A percentile compares a stretch with the other conserved stretches of the same genome.
Evolutionary conservation across 495 filamentous ascomycete species (phyloP).

Genomic region (Haplographium delicatum): DNA sequence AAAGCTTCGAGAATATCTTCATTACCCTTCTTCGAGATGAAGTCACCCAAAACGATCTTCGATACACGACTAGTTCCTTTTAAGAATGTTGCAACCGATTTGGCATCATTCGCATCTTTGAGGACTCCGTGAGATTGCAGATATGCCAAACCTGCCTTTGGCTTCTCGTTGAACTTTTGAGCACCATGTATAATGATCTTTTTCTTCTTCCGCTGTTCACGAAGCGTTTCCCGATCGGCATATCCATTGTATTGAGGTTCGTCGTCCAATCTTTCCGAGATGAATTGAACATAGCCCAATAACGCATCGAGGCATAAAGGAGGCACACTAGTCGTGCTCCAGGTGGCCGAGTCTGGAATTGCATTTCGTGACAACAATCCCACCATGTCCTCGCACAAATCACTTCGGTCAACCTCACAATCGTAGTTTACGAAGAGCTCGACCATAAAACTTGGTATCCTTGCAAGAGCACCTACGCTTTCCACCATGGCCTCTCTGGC

Average conservation of each 20-base stretch:
- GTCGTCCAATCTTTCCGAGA: constrained; percentile 80
- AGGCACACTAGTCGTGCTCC: constrained; percentile 98
- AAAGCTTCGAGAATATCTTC: constrained; percentile 77
- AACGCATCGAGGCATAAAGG: constrained; percentile 91
- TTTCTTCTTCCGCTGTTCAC: constrained; percentile 69
- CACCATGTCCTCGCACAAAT: constrained; percentile 93
- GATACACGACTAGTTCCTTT: constrained; percentile 81
- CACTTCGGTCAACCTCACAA: constrained; percentile 86
- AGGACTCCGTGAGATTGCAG: constrained; percentile 82
- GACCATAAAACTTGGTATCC: constrained; percentile 89
- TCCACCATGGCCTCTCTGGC: constrained; percentile 98
- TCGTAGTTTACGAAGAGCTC: constrained; percentile 98
- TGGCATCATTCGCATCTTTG: constrained; percentile 62
- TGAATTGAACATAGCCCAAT: constrained; percentile 82
- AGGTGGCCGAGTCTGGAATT: constrained; percentile 94
- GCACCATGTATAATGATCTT: constrained; percentile 83
- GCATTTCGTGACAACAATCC: constrained; percentile 89
- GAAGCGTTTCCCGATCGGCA: constrained; percentile 58
- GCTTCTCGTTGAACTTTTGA: constrained; percentile 90
- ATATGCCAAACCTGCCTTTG: constrained; percentile 83
- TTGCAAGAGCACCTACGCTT: constrained; percentile 81
- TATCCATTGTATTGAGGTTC: constrained; percentile 58
- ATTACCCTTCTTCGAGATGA: constrained; percentile 82
- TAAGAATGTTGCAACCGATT: constrained; percentile 72
- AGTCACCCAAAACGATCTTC: constrained; percentile 89